A percentile compares a stretch with the other conserved stretches of the same genome.
phyloP scores from a whole-genome alignment of 1,284 basidiomycete genomes.

The Rhodotorula sp. region DNA sequence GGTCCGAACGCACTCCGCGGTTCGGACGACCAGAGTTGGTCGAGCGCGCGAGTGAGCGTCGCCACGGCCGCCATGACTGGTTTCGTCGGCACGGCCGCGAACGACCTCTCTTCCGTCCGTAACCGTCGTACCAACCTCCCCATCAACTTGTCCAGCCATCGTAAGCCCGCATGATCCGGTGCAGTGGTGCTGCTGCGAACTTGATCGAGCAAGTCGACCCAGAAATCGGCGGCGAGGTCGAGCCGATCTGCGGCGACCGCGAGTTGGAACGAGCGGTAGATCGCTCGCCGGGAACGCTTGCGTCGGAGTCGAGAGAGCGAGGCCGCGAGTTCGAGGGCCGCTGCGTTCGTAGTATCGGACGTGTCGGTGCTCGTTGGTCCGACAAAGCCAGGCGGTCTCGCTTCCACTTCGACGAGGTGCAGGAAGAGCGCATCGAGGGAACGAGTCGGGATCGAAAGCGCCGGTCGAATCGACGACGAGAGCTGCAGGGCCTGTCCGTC shows the following conservation, averaged over 20 bases:
- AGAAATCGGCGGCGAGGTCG: slow-evolving; percentile 33
- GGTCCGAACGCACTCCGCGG: neutral
- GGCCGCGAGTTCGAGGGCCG: slow-evolving; percentile 20
- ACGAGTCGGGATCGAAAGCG: slow-evolving; percentile 23
- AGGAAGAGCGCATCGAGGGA: slow-evolving; percentile 29
- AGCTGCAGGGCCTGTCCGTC: neutral
- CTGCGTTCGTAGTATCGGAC: neutral
- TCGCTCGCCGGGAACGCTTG: neutral
- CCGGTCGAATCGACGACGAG: slow-evolving; percentile 8
- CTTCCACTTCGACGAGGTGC: slow-evolving; percentile 5
- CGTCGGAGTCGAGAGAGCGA: slow-evolving; percentile 15
- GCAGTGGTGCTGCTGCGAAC: neutral
- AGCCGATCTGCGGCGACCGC: slow-evolving; percentile 6
- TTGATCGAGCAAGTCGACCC: slow-evolving; percentile 18
- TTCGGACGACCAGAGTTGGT: slow-evolving; percentile 8
- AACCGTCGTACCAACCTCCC: neutral
- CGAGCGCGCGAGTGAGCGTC: slow-evolving; percentile 18
- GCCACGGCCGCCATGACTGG: slow-evolving; percentile 16
- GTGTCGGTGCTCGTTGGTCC: neutral
- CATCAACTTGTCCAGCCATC: neutral
- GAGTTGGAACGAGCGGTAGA: slow-evolving; percentile 11
- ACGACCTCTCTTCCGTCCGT: neutral
- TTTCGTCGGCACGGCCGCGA: neutral
- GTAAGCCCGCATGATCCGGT: neutral
- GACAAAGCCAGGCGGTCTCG: neutral